Evolutionary conservation across 352 stramenopile species (phyloP), one percentile per base, ranked within the genome.

Genomic region (Globisporangium nagaii): DNA sequence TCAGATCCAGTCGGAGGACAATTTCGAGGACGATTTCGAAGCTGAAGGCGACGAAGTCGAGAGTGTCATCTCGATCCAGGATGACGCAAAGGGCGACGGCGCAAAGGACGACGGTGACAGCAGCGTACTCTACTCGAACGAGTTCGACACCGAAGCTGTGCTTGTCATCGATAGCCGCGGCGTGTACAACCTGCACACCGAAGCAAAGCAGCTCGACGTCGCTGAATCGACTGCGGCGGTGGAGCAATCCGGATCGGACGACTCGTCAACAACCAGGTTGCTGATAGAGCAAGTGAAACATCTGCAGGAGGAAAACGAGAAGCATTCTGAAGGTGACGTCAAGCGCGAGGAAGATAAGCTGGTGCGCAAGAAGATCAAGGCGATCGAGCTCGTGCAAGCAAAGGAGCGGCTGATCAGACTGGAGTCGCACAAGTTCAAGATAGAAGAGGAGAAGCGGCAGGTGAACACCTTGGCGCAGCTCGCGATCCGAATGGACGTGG

Each of bases 211-310:
- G 22, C 22, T 43, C 19, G 53, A 51, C 12, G 20, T 22, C 3
- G 40, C 13, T 22, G 55, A 8, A 44, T 44, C 45, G 0, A 10
- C 6, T 7, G 5, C 50, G 1, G 3, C 27, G 20, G 8, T 45
- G 19, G 65, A 46, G 4, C 57, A 71, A 15, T 84, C 68, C 17
- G 44, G 31, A 20, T 83, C 65, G 11, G 67, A 83, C 20, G 74
- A 83, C 32, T 85, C 74, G 11, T 81, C 75, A 5, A 79, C 62
- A 10, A 86, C 72, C 15, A 78, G 70, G 30, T 45, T 82, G 39
- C 54, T 86, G n/a, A 34, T 75, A 9, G 58, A 56, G 9, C 62
- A 85, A 49, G 55, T 70, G 8, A 34, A 35, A 28, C 37, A 48
- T 0, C 25, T 76, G 2, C 53, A 69, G 43, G 40, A 44, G 13